phyloP scores from a whole-genome alignment of 805 yeast species.

The Myxozyma udenii region DNA sequence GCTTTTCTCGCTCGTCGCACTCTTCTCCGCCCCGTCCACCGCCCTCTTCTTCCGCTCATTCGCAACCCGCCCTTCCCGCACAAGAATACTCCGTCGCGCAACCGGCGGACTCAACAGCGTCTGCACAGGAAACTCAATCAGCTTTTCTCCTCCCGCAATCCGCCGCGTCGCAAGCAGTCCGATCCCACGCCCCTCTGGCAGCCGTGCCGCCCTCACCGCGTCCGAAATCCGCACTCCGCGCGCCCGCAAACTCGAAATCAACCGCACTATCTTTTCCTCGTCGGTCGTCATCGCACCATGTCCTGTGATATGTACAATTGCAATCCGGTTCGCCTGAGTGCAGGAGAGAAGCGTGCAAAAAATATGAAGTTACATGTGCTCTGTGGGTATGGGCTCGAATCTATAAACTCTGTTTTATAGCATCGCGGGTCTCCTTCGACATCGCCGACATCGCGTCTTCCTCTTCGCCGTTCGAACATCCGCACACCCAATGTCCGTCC shows the following conservation, averaged over 20 bases:
- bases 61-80: not conserved
- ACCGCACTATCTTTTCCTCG: conserved; percentile 1
- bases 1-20: not conserved
- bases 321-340: too few species aligned
- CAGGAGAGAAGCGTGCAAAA: too few species aligned
- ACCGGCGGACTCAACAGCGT: conserved; percentile 51
- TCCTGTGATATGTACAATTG: too few species aligned
- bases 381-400: too few species aligned
- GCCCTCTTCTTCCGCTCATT: not conserved
- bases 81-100: conserved; percentile 2
- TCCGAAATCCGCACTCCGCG: conserved; percentile 29
- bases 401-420: too few species aligned
- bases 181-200: conserved; percentile 55
- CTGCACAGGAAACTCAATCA: conserved; percentile 57
- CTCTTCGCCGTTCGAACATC: too few species aligned
- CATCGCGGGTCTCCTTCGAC: too few species aligned
- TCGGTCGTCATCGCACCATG: too few species aligned
- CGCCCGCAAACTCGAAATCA: conserved; percentile 1
- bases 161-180: conserved; percentile 50
- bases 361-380: too few species aligned
- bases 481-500: not conserved
- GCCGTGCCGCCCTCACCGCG: conserved; percentile 38
- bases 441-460: too few species aligned
- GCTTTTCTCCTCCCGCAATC: conserved; percentile 44
- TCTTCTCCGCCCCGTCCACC: not conserved